Percentiles rank a stretch among this genome's conserved stretches.
Evolutionary conservation across 2,329 filamentous ascomycete genomes (phyloP).

Genomic region (Stenocarpella maydis): DNA sequence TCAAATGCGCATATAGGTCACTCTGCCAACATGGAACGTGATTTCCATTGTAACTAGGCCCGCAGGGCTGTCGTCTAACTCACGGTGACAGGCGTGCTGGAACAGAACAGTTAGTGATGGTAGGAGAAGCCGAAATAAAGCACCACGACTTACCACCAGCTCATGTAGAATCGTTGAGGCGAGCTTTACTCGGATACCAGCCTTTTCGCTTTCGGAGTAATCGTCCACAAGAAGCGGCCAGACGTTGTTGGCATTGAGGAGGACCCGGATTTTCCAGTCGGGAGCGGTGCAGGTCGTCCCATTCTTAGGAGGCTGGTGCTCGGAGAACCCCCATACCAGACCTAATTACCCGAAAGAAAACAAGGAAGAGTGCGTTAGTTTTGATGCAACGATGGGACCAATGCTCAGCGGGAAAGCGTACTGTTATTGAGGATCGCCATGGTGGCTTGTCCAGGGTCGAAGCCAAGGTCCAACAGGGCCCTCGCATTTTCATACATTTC

Average conservation of each 20-base stretch:
- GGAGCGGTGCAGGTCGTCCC: not conserved
- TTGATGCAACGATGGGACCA: too few species aligned
- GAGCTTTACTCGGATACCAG: not conserved
- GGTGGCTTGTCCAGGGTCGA: not conserved
- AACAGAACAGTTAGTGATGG: not conserved
- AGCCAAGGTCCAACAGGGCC: not conserved
- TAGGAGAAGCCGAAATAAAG: not conserved
- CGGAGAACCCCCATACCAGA: not conserved
- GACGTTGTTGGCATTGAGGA: not conserved
- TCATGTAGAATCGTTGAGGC: not conserved
- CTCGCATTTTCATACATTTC: not conserved
- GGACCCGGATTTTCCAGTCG: not conserved
- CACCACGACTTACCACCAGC: not conserved
- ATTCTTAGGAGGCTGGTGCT: not conserved
- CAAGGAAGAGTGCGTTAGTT: not conserved
- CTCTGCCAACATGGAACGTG: too few species aligned
- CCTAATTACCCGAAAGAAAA: not conserved
- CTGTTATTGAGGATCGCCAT: not conserved
- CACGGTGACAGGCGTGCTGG: not conserved
- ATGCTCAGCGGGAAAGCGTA: not conserved
- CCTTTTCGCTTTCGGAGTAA: not conserved
- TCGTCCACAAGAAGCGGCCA: not conserved
- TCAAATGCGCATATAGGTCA: not conserved
- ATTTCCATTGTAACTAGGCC: too few species aligned
- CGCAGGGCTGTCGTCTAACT: not conserved